phyloP scores from a whole-genome alignment of 768 basidiomycete species.

The Omphalotus guepiniiformis region DNA sequence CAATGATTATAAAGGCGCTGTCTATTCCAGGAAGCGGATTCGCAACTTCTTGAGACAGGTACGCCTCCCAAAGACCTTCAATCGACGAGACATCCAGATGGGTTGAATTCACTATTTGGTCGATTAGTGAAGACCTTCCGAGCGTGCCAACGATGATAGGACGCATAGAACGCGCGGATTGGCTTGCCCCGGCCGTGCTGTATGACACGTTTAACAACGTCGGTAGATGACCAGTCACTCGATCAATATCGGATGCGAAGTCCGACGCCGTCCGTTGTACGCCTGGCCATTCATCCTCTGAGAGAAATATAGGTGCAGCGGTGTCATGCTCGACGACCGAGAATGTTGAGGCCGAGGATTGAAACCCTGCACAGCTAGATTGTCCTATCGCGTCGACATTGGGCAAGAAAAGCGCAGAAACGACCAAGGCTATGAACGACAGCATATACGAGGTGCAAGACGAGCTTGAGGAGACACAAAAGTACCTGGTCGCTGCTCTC shows the following conservation, averaged over 20 bases:
- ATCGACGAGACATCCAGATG: slow-evolving; percentile 53
- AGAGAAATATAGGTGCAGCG: slow-evolving; percentile 46
- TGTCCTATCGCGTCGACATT: slow-evolving; percentile 43
- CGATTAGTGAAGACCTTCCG: slow-evolving; percentile 51
- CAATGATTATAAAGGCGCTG: slow-evolving; percentile 64
- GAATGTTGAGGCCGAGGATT: slow-evolving; percentile 33
- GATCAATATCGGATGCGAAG: slow-evolving; percentile 58
- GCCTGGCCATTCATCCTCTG: slow-evolving; percentile 58
- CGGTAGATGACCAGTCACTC: slow-evolving; percentile 53
- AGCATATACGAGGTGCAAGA: too few species aligned
- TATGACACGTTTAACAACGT: slow-evolving; percentile 48
- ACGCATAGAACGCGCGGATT: too few species aligned
- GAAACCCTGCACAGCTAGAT: slow-evolving; percentile 42
- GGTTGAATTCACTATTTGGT: slow-evolving; percentile 47
- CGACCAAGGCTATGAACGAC: too few species aligned
- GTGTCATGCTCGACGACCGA: slow-evolving; percentile 39
- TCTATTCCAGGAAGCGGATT: slow-evolving; percentile 55
- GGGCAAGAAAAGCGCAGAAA: background rate
- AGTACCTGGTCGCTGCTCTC: too few species aligned
- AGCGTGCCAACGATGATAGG: slow-evolving; percentile 66
- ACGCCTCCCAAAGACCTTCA: slow-evolving; percentile 65
- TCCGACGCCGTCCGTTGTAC: slow-evolving; percentile 57
- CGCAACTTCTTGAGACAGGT: slow-evolving; percentile 45
- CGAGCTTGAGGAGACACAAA: too few species aligned
- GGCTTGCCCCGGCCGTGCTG: slow-evolving; percentile 16